phyloP scores from a whole-genome alignment of 169 alveolate species.

The Besnoitia besnoiti region DNA sequence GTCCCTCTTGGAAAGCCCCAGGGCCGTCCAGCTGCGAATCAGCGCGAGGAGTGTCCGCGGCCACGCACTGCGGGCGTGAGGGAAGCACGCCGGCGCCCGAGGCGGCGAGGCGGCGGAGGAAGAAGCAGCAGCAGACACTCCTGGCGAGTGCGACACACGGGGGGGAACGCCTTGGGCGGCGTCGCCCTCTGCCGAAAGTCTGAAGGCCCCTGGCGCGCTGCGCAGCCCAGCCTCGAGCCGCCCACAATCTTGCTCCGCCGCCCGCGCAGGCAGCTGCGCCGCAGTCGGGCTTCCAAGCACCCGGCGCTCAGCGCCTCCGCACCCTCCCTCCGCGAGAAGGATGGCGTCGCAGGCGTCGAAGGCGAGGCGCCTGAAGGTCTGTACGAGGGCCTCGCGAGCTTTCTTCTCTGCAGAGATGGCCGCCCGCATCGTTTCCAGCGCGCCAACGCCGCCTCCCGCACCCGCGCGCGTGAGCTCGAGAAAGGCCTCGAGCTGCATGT shows the following conservation, averaged over 20 bases:
- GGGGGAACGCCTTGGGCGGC: too few relatives aligned
- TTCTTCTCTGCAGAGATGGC: not conserved
- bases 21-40: conserved; percentile 7
- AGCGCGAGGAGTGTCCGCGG: not conserved
- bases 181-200: too few relatives aligned
- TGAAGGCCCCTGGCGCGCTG: too few relatives aligned
- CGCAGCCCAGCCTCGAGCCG: too few relatives aligned
- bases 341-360: not conserved
- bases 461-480: conserved; percentile 41
- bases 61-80: not conserved
- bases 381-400: not conserved
- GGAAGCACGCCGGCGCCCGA: not conserved
- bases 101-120: not conserved
- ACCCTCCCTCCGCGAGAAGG: not conserved
- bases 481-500: conserved; percentile 44
- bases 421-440: conserved; percentile 6
- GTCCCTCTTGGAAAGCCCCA: not conserved
- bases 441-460: conserved; percentile 43
- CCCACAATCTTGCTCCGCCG: too few relatives aligned
- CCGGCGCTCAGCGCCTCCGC: not conserved
- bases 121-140: not conserved
- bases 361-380: not conserved
- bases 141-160: too few relatives aligned
- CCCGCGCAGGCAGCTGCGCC: too few relatives aligned
- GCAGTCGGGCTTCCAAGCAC: too few relatives aligned